Evolutionary conservation across 2,329 filamentous ascomycete genomes (phyloP), one percentile per base, ranked within the genome.

Genomic region (Aspergillus piperis): DNA sequence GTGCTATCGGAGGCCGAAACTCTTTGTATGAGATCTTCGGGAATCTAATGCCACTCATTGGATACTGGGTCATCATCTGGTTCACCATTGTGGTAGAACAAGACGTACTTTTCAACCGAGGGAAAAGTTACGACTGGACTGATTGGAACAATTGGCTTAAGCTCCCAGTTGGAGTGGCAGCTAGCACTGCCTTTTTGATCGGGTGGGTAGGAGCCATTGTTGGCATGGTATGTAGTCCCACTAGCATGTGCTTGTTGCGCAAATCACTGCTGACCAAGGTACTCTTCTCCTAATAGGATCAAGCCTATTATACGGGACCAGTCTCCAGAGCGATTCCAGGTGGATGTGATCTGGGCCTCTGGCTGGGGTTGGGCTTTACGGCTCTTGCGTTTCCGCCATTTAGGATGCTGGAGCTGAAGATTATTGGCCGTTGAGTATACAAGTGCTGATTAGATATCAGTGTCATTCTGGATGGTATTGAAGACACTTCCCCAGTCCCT

Each of bases 41-140:
- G 55, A 75, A 78, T 58, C 80, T 81, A 58, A 68, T 82, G 15
- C 77, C 79, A 7, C 62, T 82, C 17, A 81, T 82, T 64, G 77
- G 78, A 5, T 81, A 82, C 62, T 82, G 79, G 79, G 66, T 78
- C 8, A 69, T 73, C 19, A 76, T 78, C 39, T 81, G 75, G 72
- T 65, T 81, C 52, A 72, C 74, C 38, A 78, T 81, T 47, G 69
- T 76, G 5, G 50, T 80, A 2, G 71, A 80, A 59, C 76, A 81
- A 62, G 74, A 81, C 47, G 11, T 79, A 15, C 63, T 81, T 5
- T 82, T 82, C 68, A 73, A 75, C 19, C 68, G 75, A 25, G 62
- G 66, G n/a, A 68, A 62, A 44, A 67, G 66, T 1, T 80, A 76
- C 62, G 75, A 79, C 63, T 80, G 78, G 78, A 62, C 72, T 10